Percentiles rank a stretch among this genome's conserved stretches.
Evolutionary conservation across 2,329 filamentous ascomycete species (phyloP).

Genomic region (Fusarium tricinctum): DNA sequence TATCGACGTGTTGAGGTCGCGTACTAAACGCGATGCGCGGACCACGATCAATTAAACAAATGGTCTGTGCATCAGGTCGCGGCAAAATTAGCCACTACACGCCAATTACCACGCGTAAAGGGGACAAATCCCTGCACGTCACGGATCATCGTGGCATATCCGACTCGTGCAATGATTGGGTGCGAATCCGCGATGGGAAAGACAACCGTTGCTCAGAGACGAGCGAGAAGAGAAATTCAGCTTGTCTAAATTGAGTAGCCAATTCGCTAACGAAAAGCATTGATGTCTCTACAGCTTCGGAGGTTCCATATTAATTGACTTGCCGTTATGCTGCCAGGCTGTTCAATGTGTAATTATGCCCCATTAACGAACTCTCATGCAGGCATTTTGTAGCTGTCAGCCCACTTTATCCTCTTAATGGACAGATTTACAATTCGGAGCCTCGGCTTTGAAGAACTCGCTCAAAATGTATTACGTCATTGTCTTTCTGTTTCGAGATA

Average conservation of each 20-base stretch:
- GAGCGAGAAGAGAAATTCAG: background rate
- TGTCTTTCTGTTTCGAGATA: conserved; percentile 18
- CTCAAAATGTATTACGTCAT: conserved; percentile 47
- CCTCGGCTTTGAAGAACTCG: conserved; percentile 9
- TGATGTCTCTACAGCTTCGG: background rate
- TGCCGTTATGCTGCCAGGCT: background rate
- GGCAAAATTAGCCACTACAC: conserved; percentile 33
- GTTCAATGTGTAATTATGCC: conserved; percentile 25
- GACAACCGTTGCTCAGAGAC: conserved; percentile 28
- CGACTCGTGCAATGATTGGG: conserved; percentile 36
- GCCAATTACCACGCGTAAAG: conserved; percentile 18
- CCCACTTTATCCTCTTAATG: conserved; percentile 28
- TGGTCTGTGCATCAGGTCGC: conserved; percentile 46
- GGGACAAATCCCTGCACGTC: background rate
- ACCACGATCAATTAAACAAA: conserved; percentile 49
- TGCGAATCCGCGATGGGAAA: conserved; percentile 9
- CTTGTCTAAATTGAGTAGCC: conserved; percentile 34
- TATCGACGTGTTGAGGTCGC: conserved; percentile 49
- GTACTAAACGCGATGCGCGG: conserved; percentile 52
- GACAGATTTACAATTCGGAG: conserved; percentile 9
- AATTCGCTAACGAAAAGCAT: conserved; percentile 29
- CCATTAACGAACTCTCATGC: conserved; percentile 8
- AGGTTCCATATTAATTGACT: background rate
- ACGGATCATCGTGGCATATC: conserved; percentile 10
- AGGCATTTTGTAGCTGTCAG: conserved; percentile 30